A percentile compares a stretch with the other conserved stretches of the same genome.
These are phyloP conservation scores for Drechslerella coelobrocha DNA, from an alignment of 2,329 filamentous ascomycete genomes.

Conservation along the genomic window DNA sequence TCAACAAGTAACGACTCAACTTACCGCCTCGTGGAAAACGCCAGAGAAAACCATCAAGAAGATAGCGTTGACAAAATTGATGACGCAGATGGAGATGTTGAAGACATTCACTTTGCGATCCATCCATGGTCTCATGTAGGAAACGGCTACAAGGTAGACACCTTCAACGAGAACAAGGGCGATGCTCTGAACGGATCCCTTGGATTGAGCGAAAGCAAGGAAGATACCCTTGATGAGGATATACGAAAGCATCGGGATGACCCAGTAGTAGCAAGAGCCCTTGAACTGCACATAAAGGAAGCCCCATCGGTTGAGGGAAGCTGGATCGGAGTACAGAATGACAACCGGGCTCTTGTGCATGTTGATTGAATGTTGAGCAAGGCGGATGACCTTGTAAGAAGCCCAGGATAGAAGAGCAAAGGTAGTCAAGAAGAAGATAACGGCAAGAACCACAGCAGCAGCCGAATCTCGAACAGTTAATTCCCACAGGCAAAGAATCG, in stretches of 20 bases:
- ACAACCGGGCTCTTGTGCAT: constrained; percentile 98
- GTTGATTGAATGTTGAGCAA: constrained; percentile 83
- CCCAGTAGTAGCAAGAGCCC: constrained; percentile 93
- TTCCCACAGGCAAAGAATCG: constrained; percentile 90
- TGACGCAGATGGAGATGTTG: constrained; percentile 87
- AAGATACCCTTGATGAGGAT: constrained; percentile 88
- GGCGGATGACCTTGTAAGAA: constrained; percentile 83
- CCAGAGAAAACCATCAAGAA: constrained; percentile 88
- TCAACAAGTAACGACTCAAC: constrained; percentile 55
- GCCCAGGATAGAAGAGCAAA: constrained; percentile 81
- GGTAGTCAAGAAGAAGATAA: constrained; percentile 87
- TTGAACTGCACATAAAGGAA: constrained; percentile 98
- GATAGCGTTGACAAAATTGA: constrained; percentile 90
- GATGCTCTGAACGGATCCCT: constrained; percentile 76
- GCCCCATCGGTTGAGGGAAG: constrained; percentile 94
- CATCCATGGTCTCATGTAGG: constrained; percentile 91
- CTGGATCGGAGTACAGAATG: constrained; percentile 94
- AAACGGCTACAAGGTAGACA: constrained; percentile 75
- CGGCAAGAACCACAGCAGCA: constrained; percentile 82
- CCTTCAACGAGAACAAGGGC: constrained; percentile 84
- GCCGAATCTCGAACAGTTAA: constrained; percentile 84
- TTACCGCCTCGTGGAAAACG: constrained; percentile 80
- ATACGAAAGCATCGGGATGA: constrained; percentile 79
- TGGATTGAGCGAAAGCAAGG: constrained; percentile 77
- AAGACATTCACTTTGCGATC: constrained; percentile 97